phyloP scores from a whole-genome alignment of 2,329 filamentous ascomycete species.

The Neofusicoccum umdonicola region DNA sequence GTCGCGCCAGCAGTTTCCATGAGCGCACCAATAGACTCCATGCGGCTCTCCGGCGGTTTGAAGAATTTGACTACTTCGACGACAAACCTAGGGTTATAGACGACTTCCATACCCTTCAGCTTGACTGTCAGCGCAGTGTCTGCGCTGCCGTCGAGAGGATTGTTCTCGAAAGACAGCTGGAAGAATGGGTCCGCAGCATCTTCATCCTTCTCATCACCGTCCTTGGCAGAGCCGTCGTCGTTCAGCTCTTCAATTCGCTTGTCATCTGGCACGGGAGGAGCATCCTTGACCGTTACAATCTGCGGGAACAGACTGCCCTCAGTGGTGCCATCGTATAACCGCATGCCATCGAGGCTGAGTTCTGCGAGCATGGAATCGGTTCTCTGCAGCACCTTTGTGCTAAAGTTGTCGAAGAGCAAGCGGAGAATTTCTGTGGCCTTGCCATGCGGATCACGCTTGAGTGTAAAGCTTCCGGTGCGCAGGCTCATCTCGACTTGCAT shows the following conservation, averaged over 20 bases:
- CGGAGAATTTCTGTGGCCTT: slow-evolving; percentile 78
- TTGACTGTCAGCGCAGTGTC: slow-evolving; percentile 89
- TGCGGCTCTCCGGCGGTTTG: slow-evolving; percentile 90
- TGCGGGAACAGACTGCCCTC: slow-evolving; percentile 87
- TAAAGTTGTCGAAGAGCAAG: slow-evolving; percentile 91
- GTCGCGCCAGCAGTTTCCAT: slow-evolving; percentile 96
- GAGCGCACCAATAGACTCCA: slow-evolving; percentile 95
- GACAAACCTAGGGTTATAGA: slow-evolving; percentile 94
- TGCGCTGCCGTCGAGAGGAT: slow-evolving; percentile 87
- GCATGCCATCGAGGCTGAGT: slow-evolving; percentile 84
- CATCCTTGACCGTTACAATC: slow-evolving; percentile 93
- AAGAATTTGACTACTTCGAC: slow-evolving; percentile 94
- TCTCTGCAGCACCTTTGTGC: slow-evolving; percentile 82
- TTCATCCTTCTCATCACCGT: slow-evolving; percentile 43
- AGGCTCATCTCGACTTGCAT: slow-evolving; percentile 89
- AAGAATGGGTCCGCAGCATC: slow-evolving; percentile 78
- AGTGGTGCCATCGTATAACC: slow-evolving; percentile 94
- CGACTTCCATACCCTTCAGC: slow-evolving; percentile 91
- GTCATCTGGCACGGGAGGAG: slow-evolving; percentile 57
- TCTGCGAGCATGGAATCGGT: slow-evolving; percentile 89
- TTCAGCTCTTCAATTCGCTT: slow-evolving; percentile 49
- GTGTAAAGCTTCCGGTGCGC: slow-evolving; percentile 92
- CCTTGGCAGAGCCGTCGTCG: slow-evolving; percentile 45
- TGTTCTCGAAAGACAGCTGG: slow-evolving; percentile 87
- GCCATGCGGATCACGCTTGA: slow-evolving; percentile 81